Evolutionary conservation across 306 rosid species (phyloP), one percentile per base, ranked within the genome.

Genomic region (Trifolium pratense): DNA sequence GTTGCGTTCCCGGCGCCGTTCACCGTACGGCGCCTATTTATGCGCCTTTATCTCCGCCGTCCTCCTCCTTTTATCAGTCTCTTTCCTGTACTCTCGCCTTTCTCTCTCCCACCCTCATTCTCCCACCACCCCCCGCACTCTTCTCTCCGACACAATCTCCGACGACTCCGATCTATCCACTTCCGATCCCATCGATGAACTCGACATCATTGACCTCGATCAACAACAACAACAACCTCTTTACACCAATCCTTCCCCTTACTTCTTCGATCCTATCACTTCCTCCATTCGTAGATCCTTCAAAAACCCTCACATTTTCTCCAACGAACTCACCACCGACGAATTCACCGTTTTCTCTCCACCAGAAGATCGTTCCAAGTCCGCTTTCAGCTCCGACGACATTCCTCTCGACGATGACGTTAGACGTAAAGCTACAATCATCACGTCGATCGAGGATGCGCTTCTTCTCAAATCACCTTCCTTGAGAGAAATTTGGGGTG

Each of bases 401-500:
- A 74, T 81, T n/a, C 87, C 91, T 14, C 87, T 94, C 73, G 96
- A 94, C 26, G 81, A 73, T 66, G 70, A 68, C 37, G 76, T 87
- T 36, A 62, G 90, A 69, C 71, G 75, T 59, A 86, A 80, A 74
- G 80, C 78, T 0, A 64, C 80, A 0, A 51, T 57, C 42, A 85
- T 88, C 10, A 70, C 10, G 9, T 76, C 83, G 0, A 66, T 93
- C 17, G 99, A 94, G 76, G 93, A 94, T 9, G 88, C 85, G 9
- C 82, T 94, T 46, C 55, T 94, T 77, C 39, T 94, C 60, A 88
- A 81, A 34, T 65, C 52, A 25, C 83, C 96, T 59, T 92, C 91
- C 3, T 45, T 94, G 7, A 86, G 99, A 45, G 79, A 91, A 8
- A 91, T 86, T 1, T 94, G 98, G 98, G 96, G 98, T 17, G 89